phyloP scores from a whole-genome alignment of 352 stramenopile species.

The Pythium dissimile region DNA sequence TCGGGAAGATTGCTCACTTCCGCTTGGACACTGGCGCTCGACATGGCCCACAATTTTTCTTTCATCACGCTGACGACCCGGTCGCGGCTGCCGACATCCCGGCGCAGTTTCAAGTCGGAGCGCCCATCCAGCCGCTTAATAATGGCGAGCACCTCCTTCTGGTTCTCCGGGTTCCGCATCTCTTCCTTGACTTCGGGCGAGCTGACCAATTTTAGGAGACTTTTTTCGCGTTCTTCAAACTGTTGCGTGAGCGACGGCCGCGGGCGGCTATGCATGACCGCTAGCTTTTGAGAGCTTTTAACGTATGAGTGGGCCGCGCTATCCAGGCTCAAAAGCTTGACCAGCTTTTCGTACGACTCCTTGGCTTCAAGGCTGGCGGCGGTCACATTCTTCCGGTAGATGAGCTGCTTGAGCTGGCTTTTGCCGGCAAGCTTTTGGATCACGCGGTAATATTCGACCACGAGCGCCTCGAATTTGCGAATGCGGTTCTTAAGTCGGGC shows the following conservation, averaged over 20 bases:
- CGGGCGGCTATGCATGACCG: neutral
- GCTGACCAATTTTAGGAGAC: too few relatives aligned
- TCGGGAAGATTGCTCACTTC: neutral
- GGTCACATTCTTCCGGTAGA: neutral
- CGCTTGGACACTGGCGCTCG: neutral
- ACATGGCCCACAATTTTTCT: neutral
- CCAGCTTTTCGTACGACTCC: neutral
- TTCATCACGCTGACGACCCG: slow-evolving; percentile 4
- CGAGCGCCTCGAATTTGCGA: neutral
- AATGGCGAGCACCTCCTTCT: slow-evolving; percentile 13
- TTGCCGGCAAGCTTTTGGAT: neutral
- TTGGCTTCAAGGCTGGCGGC: neutral
- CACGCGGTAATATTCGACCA: slow-evolving; percentile 6
- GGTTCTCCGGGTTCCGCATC: slow-evolving; percentile 1
- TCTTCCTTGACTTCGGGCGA: neutral
- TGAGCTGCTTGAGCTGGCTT: neutral
- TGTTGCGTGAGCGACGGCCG: neutral
- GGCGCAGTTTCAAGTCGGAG: neutral
- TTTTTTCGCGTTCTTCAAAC: neutral
- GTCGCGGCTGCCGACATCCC: neutral
- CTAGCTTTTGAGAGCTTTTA: too few relatives aligned
- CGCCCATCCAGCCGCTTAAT: too few relatives aligned
- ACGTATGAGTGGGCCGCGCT: neutral
- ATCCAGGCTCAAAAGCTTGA: neutral
- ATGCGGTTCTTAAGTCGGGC: neutral